Evolutionary conservation across 768 basidiomycete genomes (phyloP).

Genomic region (Auriculariales sp.): DNA sequence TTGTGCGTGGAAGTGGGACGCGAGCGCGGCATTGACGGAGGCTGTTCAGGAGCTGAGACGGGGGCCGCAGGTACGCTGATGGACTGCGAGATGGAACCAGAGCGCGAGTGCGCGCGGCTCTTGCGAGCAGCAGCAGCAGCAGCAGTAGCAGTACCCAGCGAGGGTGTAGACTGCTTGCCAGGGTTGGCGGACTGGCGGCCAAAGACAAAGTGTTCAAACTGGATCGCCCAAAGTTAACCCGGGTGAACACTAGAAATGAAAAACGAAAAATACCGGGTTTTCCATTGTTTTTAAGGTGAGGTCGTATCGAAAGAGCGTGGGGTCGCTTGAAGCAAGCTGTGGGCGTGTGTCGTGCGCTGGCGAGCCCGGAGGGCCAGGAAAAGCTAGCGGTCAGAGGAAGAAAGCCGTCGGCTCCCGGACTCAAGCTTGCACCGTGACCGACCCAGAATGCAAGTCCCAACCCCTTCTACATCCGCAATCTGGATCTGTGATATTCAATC

Average conservation of each 20-base stretch:
- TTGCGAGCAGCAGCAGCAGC: no score
- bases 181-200: conserved; percentile 23
- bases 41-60: conserved; percentile 6
- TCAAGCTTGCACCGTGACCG: conserved; percentile 7
- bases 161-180: conserved; percentile 24
- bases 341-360: no score
- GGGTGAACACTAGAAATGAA: no score
- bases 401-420: no score
- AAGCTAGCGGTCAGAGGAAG: no score
- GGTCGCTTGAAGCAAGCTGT: no score
- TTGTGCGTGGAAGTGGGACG: conserved; percentile 58
- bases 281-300: no score
- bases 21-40: conserved; percentile 18
- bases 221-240: no score
- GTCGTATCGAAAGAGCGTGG: no score
- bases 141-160: conserved; percentile 21
- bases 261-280: no score
- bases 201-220: conserved; percentile 67
- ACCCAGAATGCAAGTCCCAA: conserved; percentile 3
- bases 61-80: neutral
- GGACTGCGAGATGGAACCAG: conserved; percentile 30
- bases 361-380: no score
- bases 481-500: conserved; percentile 78
- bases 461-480: conserved; percentile 28
- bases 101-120: conserved; percentile 60